Percentiles rank a stretch among this genome's conserved stretches.
Conservation (phyloP, 1,284 basidiomycete species). For the Hortiboletus rubellus region DNA sequence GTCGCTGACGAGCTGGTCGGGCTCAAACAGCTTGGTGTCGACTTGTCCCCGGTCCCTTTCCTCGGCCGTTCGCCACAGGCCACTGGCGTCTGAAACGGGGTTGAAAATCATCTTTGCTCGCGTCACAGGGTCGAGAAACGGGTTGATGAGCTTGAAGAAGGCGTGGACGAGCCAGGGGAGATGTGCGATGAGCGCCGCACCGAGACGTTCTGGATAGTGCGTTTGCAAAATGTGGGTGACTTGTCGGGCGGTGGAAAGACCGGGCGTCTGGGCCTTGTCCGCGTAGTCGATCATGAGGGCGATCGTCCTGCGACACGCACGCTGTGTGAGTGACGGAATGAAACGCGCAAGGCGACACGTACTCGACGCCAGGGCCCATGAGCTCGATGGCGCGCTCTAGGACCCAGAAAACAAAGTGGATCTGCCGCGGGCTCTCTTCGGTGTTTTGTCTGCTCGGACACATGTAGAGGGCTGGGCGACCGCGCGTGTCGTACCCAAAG, state of each 20-base stretch:
- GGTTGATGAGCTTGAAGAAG: conserved; percentile 83
- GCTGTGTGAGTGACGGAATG: not conserved
- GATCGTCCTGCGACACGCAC: conserved; percentile 48
- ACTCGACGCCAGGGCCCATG: conserved; percentile 78
- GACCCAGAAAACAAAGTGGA: conserved; percentile 76
- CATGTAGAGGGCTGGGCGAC: conserved; percentile 77
- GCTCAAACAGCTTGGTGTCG: conserved; percentile 57
- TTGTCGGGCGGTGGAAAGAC: conserved; percentile 60
- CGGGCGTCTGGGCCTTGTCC: conserved; percentile 76
- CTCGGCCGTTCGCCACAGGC: conserved; percentile 25
- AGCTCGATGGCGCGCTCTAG: conserved; percentile 71
- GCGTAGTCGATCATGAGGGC: conserved; percentile 82
- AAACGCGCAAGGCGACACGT: conserved; percentile 26
- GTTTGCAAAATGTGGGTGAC: conserved; percentile 80
- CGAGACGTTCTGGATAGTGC: conserved; percentile 92
- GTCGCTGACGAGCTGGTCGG: conserved; percentile 57
- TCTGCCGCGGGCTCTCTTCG: conserved; percentile 68
- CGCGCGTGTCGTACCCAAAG: conserved; percentile 71
- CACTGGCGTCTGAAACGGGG: conserved; percentile 38
- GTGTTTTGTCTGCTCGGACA: conserved; percentile 85
- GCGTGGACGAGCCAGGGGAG: conserved; percentile 79
- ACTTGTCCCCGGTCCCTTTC: conserved; percentile 19
- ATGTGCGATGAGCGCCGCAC: conserved; percentile 80
- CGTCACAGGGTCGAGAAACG: conserved; percentile 80
- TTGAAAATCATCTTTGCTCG: conserved; percentile 73